Conservation (phyloP, 1,284 basidiomycete species). For the Exsudoporus floridanus region DNA sequence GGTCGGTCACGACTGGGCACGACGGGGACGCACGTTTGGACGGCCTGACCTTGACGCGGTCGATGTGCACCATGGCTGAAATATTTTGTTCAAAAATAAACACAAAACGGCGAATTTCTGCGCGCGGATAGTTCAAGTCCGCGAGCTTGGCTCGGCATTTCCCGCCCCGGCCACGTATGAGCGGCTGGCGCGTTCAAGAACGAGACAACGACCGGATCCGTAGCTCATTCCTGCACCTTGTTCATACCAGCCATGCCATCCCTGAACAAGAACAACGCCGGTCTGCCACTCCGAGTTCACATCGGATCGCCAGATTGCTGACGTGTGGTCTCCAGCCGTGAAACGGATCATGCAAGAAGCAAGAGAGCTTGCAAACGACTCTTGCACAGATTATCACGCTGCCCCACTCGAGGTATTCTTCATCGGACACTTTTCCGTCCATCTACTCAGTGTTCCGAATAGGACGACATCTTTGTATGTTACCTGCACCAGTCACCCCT, state of each 20-base stretch:
- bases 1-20: too few relatives aligned
- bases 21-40: conserved; percentile 57
- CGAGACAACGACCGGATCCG: conserved; percentile 5
- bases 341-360: conserved; percentile 98
- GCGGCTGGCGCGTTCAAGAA: too few relatives aligned
- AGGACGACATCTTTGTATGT: conserved; percentile 82
- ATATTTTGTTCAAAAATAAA: background rate
- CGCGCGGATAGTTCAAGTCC: background rate
- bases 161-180: conserved; percentile 19
- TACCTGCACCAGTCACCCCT: conserved; percentile 1
- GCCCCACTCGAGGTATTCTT: conserved; percentile 77
- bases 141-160: conserved; percentile 11
- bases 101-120: background rate
- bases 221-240: too few relatives aligned
- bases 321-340: conserved; percentile 51
- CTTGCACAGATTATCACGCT: conserved; percentile 80
- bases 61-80: conserved; percentile 55
- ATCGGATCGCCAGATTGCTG: background rate
- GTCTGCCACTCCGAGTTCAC: conserved; percentile 39
- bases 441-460: conserved; percentile 14
- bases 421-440: background rate
- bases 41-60: conserved; percentile 79
- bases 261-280: conserved; percentile 85
- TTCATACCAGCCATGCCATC: conserved; percentile 35
- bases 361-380: conserved; percentile 79